Conservation (phyloP, 2,329 filamentous ascomycete species). For the Coniochaeta pulveracea region DNA sequence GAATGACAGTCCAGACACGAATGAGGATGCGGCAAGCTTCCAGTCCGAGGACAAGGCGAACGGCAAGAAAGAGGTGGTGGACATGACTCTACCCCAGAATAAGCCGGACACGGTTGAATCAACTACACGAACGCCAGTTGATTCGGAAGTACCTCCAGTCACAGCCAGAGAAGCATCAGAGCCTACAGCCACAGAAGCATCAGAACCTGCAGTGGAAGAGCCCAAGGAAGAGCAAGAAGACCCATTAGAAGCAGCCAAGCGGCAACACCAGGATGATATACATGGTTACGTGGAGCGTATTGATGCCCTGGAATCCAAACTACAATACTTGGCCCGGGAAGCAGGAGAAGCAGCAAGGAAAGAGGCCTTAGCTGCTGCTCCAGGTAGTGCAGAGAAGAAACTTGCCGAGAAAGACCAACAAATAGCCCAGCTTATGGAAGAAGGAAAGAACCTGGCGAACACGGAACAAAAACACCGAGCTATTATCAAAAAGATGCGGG, state of each 20-base stretch:
- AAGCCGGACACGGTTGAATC: conserved; percentile 1
- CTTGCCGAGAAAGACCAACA: conserved; percentile 83
- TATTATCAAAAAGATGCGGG: conserved; percentile 70
- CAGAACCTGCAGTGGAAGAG: background rate
- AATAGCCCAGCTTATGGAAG: conserved; percentile 81
- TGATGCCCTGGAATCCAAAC: conserved; percentile 81
- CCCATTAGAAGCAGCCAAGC: conserved; percentile 25
- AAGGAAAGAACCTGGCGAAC: conserved; percentile 79
- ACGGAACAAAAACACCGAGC: conserved; percentile 76
- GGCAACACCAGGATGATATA: conserved; percentile 67
- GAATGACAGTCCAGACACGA: background rate
- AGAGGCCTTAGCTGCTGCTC: conserved; percentile 47
- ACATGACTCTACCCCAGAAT: conserved; percentile 4
- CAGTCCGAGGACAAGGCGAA: too few relatives aligned
- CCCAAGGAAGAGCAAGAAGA: conserved; percentile 22
- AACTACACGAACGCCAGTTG: conserved; percentile 1
- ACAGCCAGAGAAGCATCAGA: background rate
- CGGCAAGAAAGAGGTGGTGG: too few relatives aligned
- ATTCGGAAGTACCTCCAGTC: conserved; percentile 1
- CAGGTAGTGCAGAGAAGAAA: conserved; percentile 63
- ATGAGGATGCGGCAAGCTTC: background rate
- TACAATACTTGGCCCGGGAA: conserved; percentile 77
- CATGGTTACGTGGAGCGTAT: conserved; percentile 79
- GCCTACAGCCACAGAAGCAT: too few relatives aligned
- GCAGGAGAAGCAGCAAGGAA: conserved; percentile 65